A percentile compares a stretch with the other conserved stretches of the same genome.
phyloP scores from a whole-genome alignment of 1,139 yeast genomes.

The Lizanozyma gosingica region DNA sequence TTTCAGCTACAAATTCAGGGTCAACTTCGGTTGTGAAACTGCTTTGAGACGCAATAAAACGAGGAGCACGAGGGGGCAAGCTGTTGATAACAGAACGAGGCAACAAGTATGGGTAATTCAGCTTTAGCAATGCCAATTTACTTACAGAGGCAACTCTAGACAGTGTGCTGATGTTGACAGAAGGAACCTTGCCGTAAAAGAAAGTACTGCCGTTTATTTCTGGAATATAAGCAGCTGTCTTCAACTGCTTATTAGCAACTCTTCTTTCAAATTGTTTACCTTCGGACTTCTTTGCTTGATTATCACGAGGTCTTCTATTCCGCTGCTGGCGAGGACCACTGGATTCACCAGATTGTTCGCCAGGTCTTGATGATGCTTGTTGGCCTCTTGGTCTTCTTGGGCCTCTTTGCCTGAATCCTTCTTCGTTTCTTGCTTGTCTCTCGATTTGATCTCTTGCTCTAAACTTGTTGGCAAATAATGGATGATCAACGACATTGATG shows the following conservation, averaged over 20 bases:
- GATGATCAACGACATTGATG: background rate
- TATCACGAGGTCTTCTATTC: background rate
- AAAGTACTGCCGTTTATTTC: conserved; percentile 8
- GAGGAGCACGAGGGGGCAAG: conserved; percentile 1
- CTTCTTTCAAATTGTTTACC: background rate
- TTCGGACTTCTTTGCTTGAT: no score
- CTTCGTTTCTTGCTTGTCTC: background rate
- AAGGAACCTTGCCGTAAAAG: conserved; percentile 11
- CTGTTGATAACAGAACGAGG: conserved; percentile 9
- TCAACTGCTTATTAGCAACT: background rate
- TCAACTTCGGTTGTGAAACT: background rate
- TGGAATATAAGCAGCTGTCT: conserved; percentile 3
- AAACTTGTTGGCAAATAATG: background rate
- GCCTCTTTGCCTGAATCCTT: background rate
- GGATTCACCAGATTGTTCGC: background rate
- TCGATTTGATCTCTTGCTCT: background rate
- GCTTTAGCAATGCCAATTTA: conserved; percentile 9
- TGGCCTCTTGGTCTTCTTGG: background rate
- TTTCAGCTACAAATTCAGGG: background rate
- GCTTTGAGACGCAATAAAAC: background rate
- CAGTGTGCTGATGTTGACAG: conserved; percentile 5
- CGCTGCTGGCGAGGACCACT: background rate
- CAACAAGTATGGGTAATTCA: conserved; percentile 11
- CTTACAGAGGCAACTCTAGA: conserved; percentile 10
- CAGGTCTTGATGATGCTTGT: background rate